Evolutionary conservation across 768 basidiomycete species (phyloP).

Genomic region (Myochromella boudieri): DNA sequence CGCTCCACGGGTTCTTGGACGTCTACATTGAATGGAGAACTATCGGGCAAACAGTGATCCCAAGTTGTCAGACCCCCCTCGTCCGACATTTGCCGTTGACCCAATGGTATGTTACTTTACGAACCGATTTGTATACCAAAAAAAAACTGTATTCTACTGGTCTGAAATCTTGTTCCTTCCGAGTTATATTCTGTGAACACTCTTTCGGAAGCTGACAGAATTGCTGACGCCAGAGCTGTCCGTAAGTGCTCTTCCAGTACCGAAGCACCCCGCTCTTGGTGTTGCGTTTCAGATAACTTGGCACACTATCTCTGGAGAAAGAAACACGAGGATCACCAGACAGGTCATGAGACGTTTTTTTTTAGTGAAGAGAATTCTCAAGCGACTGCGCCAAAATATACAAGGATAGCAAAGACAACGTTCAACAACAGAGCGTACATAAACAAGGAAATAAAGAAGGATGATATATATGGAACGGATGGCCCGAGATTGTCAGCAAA

Average conservation of each 20-base stretch:
- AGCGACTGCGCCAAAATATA: conserved; percentile 14
- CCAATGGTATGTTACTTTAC: not conserved
- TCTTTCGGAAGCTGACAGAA: not conserved
- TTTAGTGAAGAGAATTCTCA: conserved; percentile 11
- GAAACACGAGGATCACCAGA: conserved; percentile 10
- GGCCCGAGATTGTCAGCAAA: conserved; percentile 12
- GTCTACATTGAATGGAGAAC: conserved; percentile 18
- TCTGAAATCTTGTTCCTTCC: conserved; percentile 5
- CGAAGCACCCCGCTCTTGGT: too few relatives aligned
- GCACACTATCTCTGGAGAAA: too few relatives aligned
- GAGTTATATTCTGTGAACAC: not conserved
- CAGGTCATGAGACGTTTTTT: conserved; percentile 15
- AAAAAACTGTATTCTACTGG: too few relatives aligned
- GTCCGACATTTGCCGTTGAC: not conserved
- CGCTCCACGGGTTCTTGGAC: conserved; percentile 39
- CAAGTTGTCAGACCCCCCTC: too few relatives aligned
- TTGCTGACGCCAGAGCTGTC: not conserved
- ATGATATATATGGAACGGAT: conserved; percentile 11
- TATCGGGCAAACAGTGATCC: conserved; percentile 4
- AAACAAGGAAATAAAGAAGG: conserved; percentile 18
- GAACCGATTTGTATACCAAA: not conserved
- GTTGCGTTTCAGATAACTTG: too few relatives aligned
- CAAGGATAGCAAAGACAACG: conserved; percentile 23
- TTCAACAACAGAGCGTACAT: conserved; percentile 20
- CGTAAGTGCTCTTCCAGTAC: not conserved